phyloP scores from a whole-genome alignment of 202 grass and related monocot species.

The Schoenoplectus triqueter region DNA sequence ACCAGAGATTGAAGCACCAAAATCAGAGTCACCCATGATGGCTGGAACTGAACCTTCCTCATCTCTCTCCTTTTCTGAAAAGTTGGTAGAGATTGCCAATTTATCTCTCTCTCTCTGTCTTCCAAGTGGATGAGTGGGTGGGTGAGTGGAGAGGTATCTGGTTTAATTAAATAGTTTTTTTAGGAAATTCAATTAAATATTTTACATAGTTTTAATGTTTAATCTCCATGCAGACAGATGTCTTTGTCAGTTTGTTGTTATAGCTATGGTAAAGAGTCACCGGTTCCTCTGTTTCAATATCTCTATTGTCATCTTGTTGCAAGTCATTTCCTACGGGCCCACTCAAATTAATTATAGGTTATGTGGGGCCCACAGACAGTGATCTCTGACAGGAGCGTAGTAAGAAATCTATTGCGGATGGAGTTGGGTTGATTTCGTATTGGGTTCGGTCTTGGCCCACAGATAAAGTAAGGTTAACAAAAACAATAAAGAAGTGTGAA shows the following conservation, averaged over 20 bases:
- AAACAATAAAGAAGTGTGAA: conserved; percentile 20
- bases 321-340: background rate
- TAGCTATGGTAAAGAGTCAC: background rate
- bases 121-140: background rate
- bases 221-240: conserved; percentile 26
- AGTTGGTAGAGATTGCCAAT: background rate
- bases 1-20: conserved; percentile 23
- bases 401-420: background rate
- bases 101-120: conserved; percentile 12
- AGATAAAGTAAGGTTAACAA: background rate
- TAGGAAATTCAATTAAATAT: background rate
- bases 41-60: conserved; percentile 37
- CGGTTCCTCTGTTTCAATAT: background rate
- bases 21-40: conserved; percentile 31
- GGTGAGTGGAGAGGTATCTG: conserved; percentile 18
- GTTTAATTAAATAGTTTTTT: background rate
- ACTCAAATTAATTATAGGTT: background rate
- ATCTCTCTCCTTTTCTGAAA: conserved; percentile 2
- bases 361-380: background rate
- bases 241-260: conserved; percentile 39
- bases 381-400: background rate
- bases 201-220: background rate
- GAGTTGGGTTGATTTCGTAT: background rate
- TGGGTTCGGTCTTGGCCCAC: conserved; percentile 26
- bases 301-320: background rate